Conservation (phyloP, 345 rosid species). For the Laguncularia racemosa region DNA sequence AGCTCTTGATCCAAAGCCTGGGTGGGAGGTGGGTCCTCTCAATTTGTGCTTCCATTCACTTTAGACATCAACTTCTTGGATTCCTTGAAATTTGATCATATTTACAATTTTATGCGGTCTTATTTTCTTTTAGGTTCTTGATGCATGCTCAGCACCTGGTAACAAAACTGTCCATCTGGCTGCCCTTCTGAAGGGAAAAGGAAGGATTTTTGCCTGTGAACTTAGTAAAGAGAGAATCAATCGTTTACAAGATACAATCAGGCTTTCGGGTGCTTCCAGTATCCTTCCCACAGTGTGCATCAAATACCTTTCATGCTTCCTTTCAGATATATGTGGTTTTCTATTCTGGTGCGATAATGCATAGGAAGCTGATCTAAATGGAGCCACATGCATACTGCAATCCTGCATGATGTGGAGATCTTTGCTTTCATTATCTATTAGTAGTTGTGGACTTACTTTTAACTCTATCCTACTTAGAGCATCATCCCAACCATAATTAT, state of each 20-base stretch:
- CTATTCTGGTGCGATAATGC: background rate
- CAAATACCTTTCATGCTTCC: background rate
- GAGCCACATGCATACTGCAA: no score
- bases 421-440: no score
- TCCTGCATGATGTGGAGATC: no score
- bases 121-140: constrained; percentile 60
- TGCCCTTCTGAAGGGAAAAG: constrained; percentile 81
- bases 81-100: background rate
- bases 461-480: no score
- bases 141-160: constrained; percentile 98
- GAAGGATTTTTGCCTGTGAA: constrained; percentile 75
- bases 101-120: background rate
- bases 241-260: constrained; percentile 61
- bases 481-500: no score
- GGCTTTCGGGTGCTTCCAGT: constrained; percentile 80
- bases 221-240: constrained; percentile 60
- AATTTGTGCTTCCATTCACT: background rate
- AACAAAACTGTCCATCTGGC: constrained; percentile 96
- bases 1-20: constrained; percentile 68
- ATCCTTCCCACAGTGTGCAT: constrained; percentile 38
- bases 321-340: background rate
- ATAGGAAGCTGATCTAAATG: no score
- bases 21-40: constrained; percentile 55
- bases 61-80: background rate
- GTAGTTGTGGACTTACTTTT: no score